Evolutionary conservation across 306 rosid species (phyloP).

Genomic region (Cicer yamashitae): DNA sequence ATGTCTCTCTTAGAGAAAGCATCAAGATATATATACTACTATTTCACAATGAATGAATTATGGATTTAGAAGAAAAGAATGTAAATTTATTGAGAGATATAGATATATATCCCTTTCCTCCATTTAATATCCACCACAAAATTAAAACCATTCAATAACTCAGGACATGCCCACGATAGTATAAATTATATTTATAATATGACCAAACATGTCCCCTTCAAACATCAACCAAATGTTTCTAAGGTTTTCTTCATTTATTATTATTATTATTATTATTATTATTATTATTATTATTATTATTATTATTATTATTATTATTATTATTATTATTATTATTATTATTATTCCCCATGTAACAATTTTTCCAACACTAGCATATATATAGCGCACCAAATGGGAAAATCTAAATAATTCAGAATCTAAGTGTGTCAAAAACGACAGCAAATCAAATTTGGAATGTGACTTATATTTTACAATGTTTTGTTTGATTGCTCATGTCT

Average conservation of each 20-base stretch:
- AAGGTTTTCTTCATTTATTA: slow-evolving; percentile 33
- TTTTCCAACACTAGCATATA: not conserved
- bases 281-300: too few relatives aligned
- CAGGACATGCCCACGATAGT: slow-evolving; percentile 26
- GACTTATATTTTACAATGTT: slow-evolving; percentile 44
- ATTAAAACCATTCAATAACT: slow-evolving; percentile 38
- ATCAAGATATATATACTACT: slow-evolving; percentile 10
- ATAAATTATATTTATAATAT: slow-evolving; percentile 26
- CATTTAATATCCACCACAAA: slow-evolving; percentile 43
- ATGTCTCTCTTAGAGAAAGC: slow-evolving; percentile 43
- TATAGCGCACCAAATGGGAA: slow-evolving; percentile 38
- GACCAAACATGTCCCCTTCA: slow-evolving; percentile 43
- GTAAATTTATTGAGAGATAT: slow-evolving; percentile 34
- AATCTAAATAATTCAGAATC: slow-evolving; percentile 45
- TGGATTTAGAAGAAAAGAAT: slow-evolving; percentile 14
- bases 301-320: not conserved
- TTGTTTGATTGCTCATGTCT: slow-evolving; percentile 55
- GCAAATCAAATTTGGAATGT: slow-evolving; percentile 50
- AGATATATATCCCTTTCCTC: slow-evolving; percentile 25
- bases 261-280: not conserved
- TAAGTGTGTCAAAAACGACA: slow-evolving; percentile 54
- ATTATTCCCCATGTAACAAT: not conserved
- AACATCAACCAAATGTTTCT: slow-evolving; percentile 43
- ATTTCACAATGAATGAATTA: slow-evolving; percentile 12
- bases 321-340: too few relatives aligned